Base-by-base conservation (phyloP, 345 rosid genomes). In the Citrus mangshanensis region DNA sequence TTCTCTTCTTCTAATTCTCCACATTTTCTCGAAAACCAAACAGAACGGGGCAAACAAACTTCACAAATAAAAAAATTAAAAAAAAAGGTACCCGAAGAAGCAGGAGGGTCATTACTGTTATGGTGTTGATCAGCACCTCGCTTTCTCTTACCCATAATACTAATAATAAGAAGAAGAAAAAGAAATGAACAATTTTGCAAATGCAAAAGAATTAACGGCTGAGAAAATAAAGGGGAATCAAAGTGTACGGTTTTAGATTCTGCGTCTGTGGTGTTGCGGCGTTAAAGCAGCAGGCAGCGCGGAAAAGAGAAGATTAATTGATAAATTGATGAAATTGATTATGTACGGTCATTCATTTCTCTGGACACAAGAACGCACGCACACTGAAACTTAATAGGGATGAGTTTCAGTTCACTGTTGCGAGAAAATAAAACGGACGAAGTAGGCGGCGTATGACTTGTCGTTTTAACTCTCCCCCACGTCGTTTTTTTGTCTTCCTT, bases 101-200 rank as follows among this genome's bases (percentile, higher is more conserved):
- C 40, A 76, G 86, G 84, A 30, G 64, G 73, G 58, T 74, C 51
- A 68, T 56, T 42, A 56, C 61, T 40, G 34, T 55, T 72, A 30
- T 30, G 42, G 79, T 67, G 71, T 24, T 68, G 74, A 28, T 76
- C 78, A 58, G 71, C 30, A 75, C 58, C 76, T 80, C 82, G 71
- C 84, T 80, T 85, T 81, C 88, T 85, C 81, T 85, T 88, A 34
- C 90, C 89, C 90, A 88, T 85, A n/a, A 62, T 65, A 70, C 42
- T 30, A 27, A 49, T 35, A 40, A 21, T 9, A 61, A 10, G 1
- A 64, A 32, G 18, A 42, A 13, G 46, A 40, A 40, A 10, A 40
- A 40, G 46, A 40, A 64, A 30, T 30, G 32, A 63, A 55, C 9
- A 55, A 55, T 21, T 16, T 19, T 55, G n/a, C 21, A 21, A 55